These are phyloP conservation scores for Sordaria brevicollis DNA, from an alignment of 495 filamentous ascomycete genomes.

Conservation along the genomic window DNA sequence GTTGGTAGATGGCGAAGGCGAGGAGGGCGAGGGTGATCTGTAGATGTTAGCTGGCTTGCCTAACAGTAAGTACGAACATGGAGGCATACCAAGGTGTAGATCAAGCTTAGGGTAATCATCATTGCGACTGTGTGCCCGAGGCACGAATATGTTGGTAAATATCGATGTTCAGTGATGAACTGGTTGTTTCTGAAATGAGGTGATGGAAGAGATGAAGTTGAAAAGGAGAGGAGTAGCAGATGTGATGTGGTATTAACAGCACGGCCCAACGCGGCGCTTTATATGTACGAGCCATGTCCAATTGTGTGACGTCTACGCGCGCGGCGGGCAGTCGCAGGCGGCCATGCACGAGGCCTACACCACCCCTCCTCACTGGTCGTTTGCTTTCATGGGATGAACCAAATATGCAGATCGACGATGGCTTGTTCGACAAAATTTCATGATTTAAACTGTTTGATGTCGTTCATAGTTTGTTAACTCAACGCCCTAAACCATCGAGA, in stretches of 20 bases:
- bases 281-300: neutral
- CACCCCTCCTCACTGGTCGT: neutral
- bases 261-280: neutral
- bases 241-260: neutral
- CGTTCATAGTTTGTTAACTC: neutral
- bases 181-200: neutral
- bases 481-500: neutral
- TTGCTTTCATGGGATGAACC: neutral
- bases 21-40: slow-evolving; percentile 16
- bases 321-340: neutral
- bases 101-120: neutral
- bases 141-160: neutral
- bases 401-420: neutral
- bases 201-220: neutral
- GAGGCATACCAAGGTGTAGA: slow-evolving; percentile 3
- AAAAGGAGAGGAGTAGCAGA: neutral
- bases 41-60: neutral
- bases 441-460: neutral
- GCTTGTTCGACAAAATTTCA: neutral
- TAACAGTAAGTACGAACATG: neutral
- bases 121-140: neutral
- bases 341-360: neutral
- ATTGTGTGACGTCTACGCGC: neutral
- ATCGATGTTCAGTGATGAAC: neutral
- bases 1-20: slow-evolving; percentile 33